Base-by-base conservation (phyloP, 192 early-diverging fungal species). In the Umbelopsis sp. region DNA sequence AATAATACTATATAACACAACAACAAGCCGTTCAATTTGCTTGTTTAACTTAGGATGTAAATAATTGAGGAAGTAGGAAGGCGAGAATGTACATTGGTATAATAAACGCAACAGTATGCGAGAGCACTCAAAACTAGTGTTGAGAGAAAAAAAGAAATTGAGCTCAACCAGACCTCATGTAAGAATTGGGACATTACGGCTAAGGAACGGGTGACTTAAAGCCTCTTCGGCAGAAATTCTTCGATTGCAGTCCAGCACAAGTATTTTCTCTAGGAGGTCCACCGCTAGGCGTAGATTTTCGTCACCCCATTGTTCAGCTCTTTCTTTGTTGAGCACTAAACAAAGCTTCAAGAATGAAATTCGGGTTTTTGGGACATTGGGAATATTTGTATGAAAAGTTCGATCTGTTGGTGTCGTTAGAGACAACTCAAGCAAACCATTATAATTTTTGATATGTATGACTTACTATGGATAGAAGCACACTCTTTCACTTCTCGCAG, bases 171-270 rank as follows among this genome's bases (percentile, higher is more conserved):
- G 6, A 41, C 37, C 1, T 6, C 37, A 41, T 41, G 10, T 4
- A 4, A 6, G 37, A 10, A 4, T 41, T 41, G 2, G 37, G 5
- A 6, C 37, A 41, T 11, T 15, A 35, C 33, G 30, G 16, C 11
- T 16, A 51, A 93, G 69, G 49, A 95, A 97, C 18, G 91, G 89
- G 66, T 96, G 94, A 33, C 82, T 70, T 3, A 97, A 69, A 0
- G 95, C 94, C 30, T 95, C 85, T 30, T 73, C 80, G 0, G 95
- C 93, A 0, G 92, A 93, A 61, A 94, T 90, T 37, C 95, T 85
- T 41, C 71, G 50, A 1, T 58, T 78, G 0, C 88, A 87, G 64
- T 90, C 75, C 18, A 94, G 76, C 2, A 76, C 80, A 23, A 97
- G 65, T 48, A 85, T 67, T 7, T 76, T 76, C 7, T 82, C 77